Base-by-base conservation (phyloP, 352 stramenopile genomes). In the Pythium plurisporium region DNA sequence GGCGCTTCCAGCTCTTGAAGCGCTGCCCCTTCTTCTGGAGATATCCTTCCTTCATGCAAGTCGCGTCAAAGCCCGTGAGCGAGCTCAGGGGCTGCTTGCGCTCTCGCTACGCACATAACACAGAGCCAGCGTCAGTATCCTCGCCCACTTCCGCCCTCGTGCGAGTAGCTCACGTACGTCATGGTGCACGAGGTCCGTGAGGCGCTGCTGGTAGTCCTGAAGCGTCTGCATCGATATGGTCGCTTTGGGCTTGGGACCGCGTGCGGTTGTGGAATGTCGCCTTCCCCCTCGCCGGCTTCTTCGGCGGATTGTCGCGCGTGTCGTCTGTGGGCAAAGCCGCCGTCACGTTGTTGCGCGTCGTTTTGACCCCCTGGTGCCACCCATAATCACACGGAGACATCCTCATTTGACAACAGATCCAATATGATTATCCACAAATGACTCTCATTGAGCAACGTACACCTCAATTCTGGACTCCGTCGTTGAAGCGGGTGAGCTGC, bases 1-100 rank as follows among this genome's bases (percentile, higher is more conserved):
- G 82, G 23, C 78, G 83, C 56, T 89, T 92, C 82, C 82, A 92
- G 31, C 82, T 73, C 63, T 90, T 89, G 7, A 94, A 66, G 7
- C 82, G 76, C 57, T 90, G 79, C 4, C 84, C 84, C 60, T 92
- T 90, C 66, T 94, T 94, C 69, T 91, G 79, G 22, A 94, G 55
- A 46, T 89, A 91, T 0, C 84, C 84, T 60, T 92, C 84, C 59
- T 91, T 89, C 76, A 94, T 86, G 60, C 73, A 80, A 25, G 50
- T 59, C 42, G 80, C 64, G 59, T 91, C 70, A 63, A 79, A 90
- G 48, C 75, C 65, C 14, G 67, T 25, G 29, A 85, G 55, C 30
- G 69, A 62, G 52, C 75, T 70, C 23, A 87, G 64, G 6, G 72
- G 79, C 53, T 62, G 60, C 15, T 38, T 38, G 45, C 83, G 73